Percentiles rank a stretch among this genome's conserved stretches.
Evolutionary conservation across 257 asterid genomes (phyloP).

Genomic region (Catharanthus roseus): DNA sequence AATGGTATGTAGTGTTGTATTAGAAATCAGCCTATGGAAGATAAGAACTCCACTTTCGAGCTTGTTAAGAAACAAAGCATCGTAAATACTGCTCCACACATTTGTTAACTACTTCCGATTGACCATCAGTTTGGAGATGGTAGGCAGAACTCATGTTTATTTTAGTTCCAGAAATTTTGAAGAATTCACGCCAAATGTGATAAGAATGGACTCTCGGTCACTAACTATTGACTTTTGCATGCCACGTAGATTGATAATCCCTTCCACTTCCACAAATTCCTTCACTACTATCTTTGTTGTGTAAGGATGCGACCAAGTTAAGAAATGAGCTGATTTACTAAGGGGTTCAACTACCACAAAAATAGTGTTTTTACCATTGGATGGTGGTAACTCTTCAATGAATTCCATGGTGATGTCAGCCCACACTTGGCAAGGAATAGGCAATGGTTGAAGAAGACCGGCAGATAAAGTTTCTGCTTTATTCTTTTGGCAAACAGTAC

Average conservation of each 20-base stretch:
- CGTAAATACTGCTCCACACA: neutral
- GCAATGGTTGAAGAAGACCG: neutral
- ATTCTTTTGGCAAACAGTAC: neutral
- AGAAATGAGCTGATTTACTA: too few species aligned
- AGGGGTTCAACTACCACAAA: too few species aligned
- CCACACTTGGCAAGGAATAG: neutral
- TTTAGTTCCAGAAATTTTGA: neutral
- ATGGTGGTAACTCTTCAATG: neutral
- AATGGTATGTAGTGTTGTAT: neutral
- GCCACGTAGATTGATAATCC: neutral
- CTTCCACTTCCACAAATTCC: neutral
- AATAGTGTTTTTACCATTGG: neutral
- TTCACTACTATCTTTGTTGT: neutral
- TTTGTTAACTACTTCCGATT: neutral
- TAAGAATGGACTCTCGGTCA: constrained; percentile 1
- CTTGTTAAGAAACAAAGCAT: neutral
- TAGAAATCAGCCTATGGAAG: neutral
- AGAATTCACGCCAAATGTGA: neutral
- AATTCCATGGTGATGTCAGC: neutral
- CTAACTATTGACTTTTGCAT: neutral
- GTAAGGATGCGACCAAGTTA: neutral
- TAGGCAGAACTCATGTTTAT: neutral
- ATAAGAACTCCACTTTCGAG: neutral
- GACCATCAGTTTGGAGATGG: constrained; percentile 5
- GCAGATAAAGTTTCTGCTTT: neutral